A percentile compares a stretch with the other conserved stretches of the same genome.
These are phyloP conservation scores for Penicillium sp. DNA, from an alignment of 2,329 filamentous ascomycete species.

Conservation along the genomic window DNA sequence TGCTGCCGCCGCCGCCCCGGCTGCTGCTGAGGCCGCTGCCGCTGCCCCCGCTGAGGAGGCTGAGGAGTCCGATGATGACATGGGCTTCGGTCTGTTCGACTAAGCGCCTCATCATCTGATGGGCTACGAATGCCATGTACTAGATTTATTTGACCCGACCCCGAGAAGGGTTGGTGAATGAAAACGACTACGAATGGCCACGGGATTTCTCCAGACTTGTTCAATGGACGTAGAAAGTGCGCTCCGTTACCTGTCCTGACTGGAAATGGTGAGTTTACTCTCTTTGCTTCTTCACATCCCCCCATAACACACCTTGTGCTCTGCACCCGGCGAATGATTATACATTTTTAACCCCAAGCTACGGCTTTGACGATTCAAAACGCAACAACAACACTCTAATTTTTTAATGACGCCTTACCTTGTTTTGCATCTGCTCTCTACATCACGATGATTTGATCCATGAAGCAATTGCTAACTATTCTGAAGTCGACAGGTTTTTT, in stretches of 20 bases:
- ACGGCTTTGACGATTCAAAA: conserved; percentile 53
- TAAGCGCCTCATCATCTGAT: conserved; percentile 40
- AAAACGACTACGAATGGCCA: conserved; percentile 31
- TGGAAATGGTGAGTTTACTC: conserved; percentile 24
- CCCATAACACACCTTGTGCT: not conserved
- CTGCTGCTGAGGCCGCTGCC: conserved; percentile 49
- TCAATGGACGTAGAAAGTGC: conserved; percentile 34
- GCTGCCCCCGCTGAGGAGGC: conserved; percentile 60
- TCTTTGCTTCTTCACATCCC: not conserved
- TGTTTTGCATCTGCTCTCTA: conserved; percentile 9
- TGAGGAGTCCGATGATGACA: conserved; percentile 60
- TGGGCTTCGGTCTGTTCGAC: conserved; percentile 75
- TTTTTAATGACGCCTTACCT: conserved; percentile 58
- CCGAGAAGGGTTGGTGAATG: conserved; percentile 33
- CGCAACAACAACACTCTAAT: conserved; percentile 67
- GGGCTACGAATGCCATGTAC: conserved; percentile 36
- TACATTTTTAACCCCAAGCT: conserved; percentile 62
- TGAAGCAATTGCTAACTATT: conserved; percentile 23
- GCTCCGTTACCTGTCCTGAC: conserved; percentile 29
- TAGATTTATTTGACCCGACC: conserved; percentile 30
- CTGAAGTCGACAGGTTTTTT: conserved; percentile 16
- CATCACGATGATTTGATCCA: conserved; percentile 4
- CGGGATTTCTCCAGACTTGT: conserved; percentile 17
- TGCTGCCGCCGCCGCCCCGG: conserved; percentile 52
- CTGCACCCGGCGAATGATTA: conserved; percentile 53